Percentiles rank a stretch among this genome's conserved stretches.
Conservation (phyloP, 148 eudicot species). For the Fagopyrum homotropicum region DNA sequence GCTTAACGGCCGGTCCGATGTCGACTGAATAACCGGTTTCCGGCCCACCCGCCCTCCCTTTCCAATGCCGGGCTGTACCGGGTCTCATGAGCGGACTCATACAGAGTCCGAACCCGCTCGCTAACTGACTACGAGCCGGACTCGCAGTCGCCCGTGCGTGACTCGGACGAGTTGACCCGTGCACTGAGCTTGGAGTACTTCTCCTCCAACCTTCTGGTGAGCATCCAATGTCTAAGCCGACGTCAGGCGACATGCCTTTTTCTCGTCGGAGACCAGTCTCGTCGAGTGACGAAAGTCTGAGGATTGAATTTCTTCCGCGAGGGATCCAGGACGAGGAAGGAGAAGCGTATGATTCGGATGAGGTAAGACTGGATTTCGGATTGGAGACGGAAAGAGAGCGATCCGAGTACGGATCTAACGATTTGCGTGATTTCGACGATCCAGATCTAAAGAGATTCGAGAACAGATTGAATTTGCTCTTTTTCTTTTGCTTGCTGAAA, state of each 20-base stretch:
- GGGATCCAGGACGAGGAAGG: slow-evolving; percentile 32
- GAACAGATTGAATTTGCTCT: slow-evolving; percentile 27
- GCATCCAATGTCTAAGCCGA: slow-evolving; percentile 30
- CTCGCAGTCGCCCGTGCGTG: slow-evolving; percentile 50
- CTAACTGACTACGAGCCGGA: slow-evolving; percentile 31
- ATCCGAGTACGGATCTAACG: slow-evolving; percentile 16
- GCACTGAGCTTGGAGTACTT: slow-evolving; percentile 30
- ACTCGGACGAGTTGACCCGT: slow-evolving; percentile 19
- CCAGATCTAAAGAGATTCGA: slow-evolving; percentile 59
- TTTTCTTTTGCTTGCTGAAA: slow-evolving; percentile 17
- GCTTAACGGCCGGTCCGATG: slow-evolving; percentile 36
- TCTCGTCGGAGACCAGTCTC: slow-evolving; percentile 20
- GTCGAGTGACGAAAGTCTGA: slow-evolving; percentile 16
- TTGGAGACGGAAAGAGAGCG: background rate
- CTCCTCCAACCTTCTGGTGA: slow-evolving; percentile 30
- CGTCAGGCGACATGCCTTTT: slow-evolving; percentile 83
- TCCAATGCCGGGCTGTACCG: slow-evolving; percentile 28
- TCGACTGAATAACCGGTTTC: slow-evolving; percentile 46
- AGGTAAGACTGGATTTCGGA: background rate
- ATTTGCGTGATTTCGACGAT: slow-evolving; percentile 25
- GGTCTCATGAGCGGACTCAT: slow-evolving; percentile 37
- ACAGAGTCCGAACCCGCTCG: slow-evolving; percentile 26
- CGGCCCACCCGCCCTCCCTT: slow-evolving; percentile 27
- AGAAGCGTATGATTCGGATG: slow-evolving; percentile 15
- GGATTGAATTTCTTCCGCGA: slow-evolving; percentile 22